Conservation (phyloP, 495 filamentous ascomycete genomes). For the Corynascus novoguineensis region DNA sequence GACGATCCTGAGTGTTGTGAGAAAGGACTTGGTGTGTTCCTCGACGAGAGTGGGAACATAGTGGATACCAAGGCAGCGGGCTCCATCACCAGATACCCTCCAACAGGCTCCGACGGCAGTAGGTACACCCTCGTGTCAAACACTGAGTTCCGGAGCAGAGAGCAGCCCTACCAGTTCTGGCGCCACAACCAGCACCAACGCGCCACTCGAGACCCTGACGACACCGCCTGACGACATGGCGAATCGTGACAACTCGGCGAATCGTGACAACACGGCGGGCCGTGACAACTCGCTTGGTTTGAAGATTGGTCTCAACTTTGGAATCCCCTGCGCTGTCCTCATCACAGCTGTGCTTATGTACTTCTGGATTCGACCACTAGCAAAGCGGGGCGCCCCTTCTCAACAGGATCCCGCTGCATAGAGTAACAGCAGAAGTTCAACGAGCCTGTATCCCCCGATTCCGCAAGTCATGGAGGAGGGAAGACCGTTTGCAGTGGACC, state of each 20-base stretch:
- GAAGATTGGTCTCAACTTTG: slow-evolving; percentile 19
- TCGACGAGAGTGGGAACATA: slow-evolving; percentile 3
- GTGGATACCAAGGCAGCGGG: neutral
- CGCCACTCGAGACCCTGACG: no score
- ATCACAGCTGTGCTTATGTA: slow-evolving; percentile 2
- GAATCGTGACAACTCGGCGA: no score
- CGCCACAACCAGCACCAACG: no score
- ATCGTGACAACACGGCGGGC: no score
- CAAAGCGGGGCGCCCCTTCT: neutral
- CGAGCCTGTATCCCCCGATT: no score
- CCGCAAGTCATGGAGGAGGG: no score
- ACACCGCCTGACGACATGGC: no score
- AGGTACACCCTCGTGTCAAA: no score
- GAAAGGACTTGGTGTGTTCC: neutral
- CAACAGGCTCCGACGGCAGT: no score
- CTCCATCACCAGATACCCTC: neutral
- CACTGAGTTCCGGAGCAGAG: no score
- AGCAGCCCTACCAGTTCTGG: no score
- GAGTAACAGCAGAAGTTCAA: neutral
- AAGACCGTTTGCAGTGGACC: no score
- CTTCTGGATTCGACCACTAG: neutral
- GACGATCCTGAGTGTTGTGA: neutral
- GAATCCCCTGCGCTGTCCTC: slow-evolving; percentile 15
- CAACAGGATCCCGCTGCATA: neutral
- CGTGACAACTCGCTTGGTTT: slow-evolving; percentile 4